Evolutionary conservation across 2,329 filamentous ascomycete species (phyloP).

Genomic region (Ophiostoma ulmi): DNA sequence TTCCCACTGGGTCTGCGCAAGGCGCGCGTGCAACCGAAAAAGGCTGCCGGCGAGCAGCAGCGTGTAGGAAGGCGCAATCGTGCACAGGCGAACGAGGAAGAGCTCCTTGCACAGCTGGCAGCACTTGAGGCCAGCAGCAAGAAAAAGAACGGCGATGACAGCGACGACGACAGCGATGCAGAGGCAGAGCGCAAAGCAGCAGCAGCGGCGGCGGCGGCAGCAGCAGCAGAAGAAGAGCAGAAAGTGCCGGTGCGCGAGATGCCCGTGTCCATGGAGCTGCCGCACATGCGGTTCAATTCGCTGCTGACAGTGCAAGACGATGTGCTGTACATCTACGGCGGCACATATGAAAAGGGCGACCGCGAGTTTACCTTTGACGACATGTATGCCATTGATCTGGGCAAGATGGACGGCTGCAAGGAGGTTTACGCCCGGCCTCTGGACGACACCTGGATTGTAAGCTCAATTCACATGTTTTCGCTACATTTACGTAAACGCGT

Average conservation of each 20-base stretch:
- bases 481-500: constrained; percentile 34
- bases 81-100: constrained; percentile 85
- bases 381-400: constrained; percentile 87
- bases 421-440: constrained; percentile 83
- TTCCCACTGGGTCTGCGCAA: constrained; percentile 77
- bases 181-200: constrained; percentile 45
- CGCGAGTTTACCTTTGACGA: constrained; percentile 95
- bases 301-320: constrained; percentile 89
- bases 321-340: constrained; percentile 87
- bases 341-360: constrained; percentile 92
- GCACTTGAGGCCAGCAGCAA: constrained; percentile 60
- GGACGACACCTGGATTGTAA: constrained; percentile 69
- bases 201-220: neutral
- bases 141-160: constrained; percentile 14
- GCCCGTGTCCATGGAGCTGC: constrained; percentile 71
- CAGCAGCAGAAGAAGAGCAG: constrained; percentile 41
- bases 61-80: constrained; percentile 60
- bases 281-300: constrained; percentile 85
- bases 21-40: constrained; percentile 59
- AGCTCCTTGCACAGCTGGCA: constrained; percentile 79
- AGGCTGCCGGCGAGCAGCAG: constrained; percentile 42
- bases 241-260: constrained; percentile 57
- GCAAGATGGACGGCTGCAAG: constrained; percentile 88
- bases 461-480: constrained; percentile 26
- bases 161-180: constrained; percentile 55